A percentile compares a stretch with the other conserved stretches of the same genome.
Conservation (phyloP, 495 filamentous ascomycete species). For the Extremus antarcticus region DNA sequence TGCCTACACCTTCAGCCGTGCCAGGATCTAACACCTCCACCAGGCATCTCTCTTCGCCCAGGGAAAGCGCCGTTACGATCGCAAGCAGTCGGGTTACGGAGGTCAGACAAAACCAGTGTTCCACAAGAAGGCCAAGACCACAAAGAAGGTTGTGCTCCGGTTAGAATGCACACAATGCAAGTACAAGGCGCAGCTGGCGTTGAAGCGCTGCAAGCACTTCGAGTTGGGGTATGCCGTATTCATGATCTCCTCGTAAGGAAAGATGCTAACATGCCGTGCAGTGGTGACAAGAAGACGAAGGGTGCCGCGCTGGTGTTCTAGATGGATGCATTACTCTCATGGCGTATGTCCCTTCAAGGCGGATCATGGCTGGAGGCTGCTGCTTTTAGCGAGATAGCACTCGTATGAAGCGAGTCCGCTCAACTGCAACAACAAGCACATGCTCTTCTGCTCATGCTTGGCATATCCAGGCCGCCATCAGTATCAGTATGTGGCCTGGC, state of each 20-base stretch:
- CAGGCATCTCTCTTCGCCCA: slow-evolving; percentile 89
- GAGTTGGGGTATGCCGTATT: slow-evolving; percentile 80
- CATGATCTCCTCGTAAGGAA: neutral
- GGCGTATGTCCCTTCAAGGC: neutral
- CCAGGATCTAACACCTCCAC: neutral
- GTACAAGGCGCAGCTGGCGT: slow-evolving; percentile 92
- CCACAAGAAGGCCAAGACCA: slow-evolving; percentile 99
- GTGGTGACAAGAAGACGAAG: slow-evolving; percentile 99
- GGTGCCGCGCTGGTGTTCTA: slow-evolving; percentile 99
- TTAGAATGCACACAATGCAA: slow-evolving; percentile 95
- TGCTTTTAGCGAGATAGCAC: neutral
- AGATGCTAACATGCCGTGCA: slow-evolving; percentile 32
- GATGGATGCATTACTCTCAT: slow-evolving; percentile 1
- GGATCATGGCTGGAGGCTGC: neutral
- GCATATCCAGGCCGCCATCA: too few relatives aligned
- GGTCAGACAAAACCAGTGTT: slow-evolving; percentile 99
- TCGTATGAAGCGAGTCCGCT: neutral
- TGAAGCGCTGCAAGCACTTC: slow-evolving; percentile 99
- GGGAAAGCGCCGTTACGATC: slow-evolving; percentile 99
- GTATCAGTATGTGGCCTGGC: too few relatives aligned
- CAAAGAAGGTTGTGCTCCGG: slow-evolving; percentile 98
- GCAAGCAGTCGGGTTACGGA: slow-evolving; percentile 99
- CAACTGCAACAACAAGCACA: neutral
- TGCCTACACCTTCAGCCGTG: neutral
- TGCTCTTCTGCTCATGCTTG: too few relatives aligned